Evolutionary conservation across 148 eudicot species (phyloP), one percentile per base, ranked within the genome.

Genomic region (Nepenthes mirabilis): DNA sequence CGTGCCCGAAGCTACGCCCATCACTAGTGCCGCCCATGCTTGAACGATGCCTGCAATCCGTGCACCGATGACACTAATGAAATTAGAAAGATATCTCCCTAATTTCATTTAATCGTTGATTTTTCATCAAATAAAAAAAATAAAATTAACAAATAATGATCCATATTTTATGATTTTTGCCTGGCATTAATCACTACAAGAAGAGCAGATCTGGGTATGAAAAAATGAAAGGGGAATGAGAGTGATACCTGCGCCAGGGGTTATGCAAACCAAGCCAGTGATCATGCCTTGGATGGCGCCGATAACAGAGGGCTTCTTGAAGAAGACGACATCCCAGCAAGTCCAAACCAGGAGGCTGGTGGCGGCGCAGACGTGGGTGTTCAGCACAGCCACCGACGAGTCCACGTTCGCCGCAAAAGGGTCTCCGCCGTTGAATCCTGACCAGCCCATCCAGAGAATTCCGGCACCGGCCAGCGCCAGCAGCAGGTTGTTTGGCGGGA

Each of bases 221-320:
- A 11, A 11, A 11, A 49, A 10, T 49, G 45, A 1, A 40, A 40
- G 45, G 4, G 45, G 45, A 8, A 8, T 4, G 11, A 34, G n/a
- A 34, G 33, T 35, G 37, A 56, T 58, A 69, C 67, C 72, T 36
- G 72, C 72, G 33, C 72, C 72, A 10, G 72, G 72, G 43, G 72
- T 69, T 62, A 69, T 69, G 36, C 72, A 62, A 34, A 69, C 72
- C 48, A 69, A 45, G 23, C 72, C 72, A 1, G 72, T 63, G 14
- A 69, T 69, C 67, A 69, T 69, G 11, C 72, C 72, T 14, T 69
- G 66, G 51, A 69, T 63, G 57, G 72, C 72, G 56, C 72, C 72
- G 7, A 63, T 69, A 34, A 63, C 58, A 1, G 72, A 69, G 36
- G 72, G 72, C 47, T 69, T 69, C 63, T 63, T 63, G 67, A 69